Percentiles rank a stretch among this genome's conserved stretches.
Evolutionary conservation across 1,139 yeast species (phyloP).

Genomic region (Diutina sp.): DNA sequence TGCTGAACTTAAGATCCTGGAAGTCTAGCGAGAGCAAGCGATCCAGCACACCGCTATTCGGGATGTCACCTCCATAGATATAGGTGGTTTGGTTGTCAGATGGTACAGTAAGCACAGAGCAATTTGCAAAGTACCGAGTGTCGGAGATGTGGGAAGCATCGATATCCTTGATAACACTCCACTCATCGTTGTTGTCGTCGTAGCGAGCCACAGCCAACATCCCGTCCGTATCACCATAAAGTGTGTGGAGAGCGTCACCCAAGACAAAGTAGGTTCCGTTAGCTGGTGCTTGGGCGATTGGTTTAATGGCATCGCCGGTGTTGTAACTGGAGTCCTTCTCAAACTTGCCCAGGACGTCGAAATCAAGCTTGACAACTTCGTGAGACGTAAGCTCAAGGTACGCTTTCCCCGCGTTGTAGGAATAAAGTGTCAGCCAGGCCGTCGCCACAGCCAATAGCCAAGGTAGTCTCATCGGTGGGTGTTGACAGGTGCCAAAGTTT

Average conservation of each 20-base stretch:
- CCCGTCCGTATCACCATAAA: slow-evolving; percentile 19
- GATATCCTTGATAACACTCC: slow-evolving; percentile 11
- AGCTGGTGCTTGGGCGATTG: slow-evolving; percentile 15
- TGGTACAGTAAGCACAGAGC: slow-evolving; percentile 4
- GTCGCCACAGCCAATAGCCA: slow-evolving; percentile 4
- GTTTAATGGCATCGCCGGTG: slow-evolving; percentile 4
- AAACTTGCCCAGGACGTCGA: slow-evolving; percentile 18
- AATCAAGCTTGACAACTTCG: slow-evolving; percentile 22
- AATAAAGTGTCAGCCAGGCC: slow-evolving; percentile 24
- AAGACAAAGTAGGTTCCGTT: slow-evolving; percentile 21
- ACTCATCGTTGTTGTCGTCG: slow-evolving; percentile 9
- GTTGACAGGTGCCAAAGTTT: too few species aligned
- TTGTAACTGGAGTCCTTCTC: slow-evolving; percentile 4
- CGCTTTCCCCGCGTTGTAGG: slow-evolving; percentile 20
- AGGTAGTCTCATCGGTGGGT: neutral
- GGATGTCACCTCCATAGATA: slow-evolving; percentile 35
- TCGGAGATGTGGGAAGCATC: slow-evolving; percentile 1
- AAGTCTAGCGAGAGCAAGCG: slow-evolving; percentile 24
- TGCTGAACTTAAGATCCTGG: slow-evolving; percentile 12
- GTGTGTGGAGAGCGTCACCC: slow-evolving; percentile 19
- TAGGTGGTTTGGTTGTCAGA: slow-evolving; percentile 25
- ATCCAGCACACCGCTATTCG: slow-evolving; percentile 13
- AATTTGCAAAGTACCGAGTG: neutral
- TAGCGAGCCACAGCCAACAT: slow-evolving; percentile 14
- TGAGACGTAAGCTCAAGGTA: slow-evolving; percentile 25